A percentile compares a stretch with the other conserved stretches of the same genome.
These are phyloP conservation scores for Mycocentrospora acerina DNA, from an alignment of 2,329 filamentous ascomycete genomes.

Conservation along the genomic window DNA sequence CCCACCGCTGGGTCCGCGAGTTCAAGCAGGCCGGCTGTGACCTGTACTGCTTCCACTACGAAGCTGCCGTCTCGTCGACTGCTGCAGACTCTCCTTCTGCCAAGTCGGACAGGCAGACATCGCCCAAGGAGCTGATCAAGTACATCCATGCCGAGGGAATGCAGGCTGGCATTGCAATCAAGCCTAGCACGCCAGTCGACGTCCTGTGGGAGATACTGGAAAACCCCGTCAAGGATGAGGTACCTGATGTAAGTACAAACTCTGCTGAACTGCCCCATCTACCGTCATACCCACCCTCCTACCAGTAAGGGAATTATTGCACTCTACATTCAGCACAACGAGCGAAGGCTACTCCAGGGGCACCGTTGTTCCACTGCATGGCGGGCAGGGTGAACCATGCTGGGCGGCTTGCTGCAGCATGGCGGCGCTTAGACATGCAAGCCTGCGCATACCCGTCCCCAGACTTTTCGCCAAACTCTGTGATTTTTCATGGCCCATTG, in stretches of 20 bases:
- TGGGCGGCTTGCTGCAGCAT: constrained; percentile 30
- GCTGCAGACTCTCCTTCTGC: constrained; percentile 78
- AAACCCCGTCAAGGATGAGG: constrained; percentile 68
- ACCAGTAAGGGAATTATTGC: constrained; percentile 12
- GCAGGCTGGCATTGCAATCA: constrained; percentile 92
- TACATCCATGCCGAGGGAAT: constrained; percentile 89
- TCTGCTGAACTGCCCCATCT: not conserved
- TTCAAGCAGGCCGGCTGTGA: constrained; percentile 94
- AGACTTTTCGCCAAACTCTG: no score
- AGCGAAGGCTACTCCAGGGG: constrained; percentile 9
- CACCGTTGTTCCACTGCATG: constrained; percentile 10
- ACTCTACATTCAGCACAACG: constrained; percentile 13
- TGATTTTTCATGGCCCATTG: no score
- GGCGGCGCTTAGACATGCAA: constrained; percentile 36
- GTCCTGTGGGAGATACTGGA: constrained; percentile 91
- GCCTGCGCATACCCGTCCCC: no score
- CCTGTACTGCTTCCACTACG: constrained; percentile 99
- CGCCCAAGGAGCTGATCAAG: constrained; percentile 78
- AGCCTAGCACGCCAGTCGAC: constrained; percentile 86
- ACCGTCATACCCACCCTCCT: no score
- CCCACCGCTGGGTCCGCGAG: constrained; percentile 96
- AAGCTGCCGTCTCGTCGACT: constrained; percentile 81
- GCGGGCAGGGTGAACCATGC: constrained; percentile 23
- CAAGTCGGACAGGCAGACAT: constrained; percentile 70
- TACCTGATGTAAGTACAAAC: constrained; percentile 75